Conservation (phyloP, 345 rosid species). For the Gossypium rotundifolium region DNA sequence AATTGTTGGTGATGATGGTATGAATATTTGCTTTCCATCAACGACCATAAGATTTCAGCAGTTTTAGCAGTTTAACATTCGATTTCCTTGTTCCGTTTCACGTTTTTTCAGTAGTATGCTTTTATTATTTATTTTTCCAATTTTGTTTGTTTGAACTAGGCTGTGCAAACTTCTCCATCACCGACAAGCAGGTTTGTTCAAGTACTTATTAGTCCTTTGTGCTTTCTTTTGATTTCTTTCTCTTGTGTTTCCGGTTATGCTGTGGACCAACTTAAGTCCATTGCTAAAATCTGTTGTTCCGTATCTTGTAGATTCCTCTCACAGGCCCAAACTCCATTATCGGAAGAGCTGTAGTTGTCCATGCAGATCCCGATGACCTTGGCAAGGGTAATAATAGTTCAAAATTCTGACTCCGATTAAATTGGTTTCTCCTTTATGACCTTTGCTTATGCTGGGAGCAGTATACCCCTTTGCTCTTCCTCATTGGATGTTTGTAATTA, state of each 20-base stretch:
- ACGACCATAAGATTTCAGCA: background rate
- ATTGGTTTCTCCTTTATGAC: background rate
- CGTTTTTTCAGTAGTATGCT: background rate
- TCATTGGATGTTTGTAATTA: background rate
- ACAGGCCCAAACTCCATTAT: slow-evolving; percentile 65
- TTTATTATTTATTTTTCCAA: background rate
- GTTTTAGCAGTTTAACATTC: background rate
- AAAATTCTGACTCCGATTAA: background rate
- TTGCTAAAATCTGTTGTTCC: background rate
- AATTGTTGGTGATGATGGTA: slow-evolving; percentile 78
- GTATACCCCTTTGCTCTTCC: background rate
- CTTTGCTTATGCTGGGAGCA: background rate
- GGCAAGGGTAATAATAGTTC: slow-evolving; percentile 76
- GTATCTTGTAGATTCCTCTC: slow-evolving; percentile 61
- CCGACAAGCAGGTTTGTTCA: slow-evolving; percentile 50
- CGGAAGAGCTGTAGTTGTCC: slow-evolving; percentile 95
- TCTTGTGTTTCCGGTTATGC: background rate
- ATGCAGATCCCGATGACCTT: slow-evolving; percentile 90
- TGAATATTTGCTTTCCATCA: background rate
- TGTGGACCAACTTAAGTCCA: background rate
- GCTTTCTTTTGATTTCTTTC: background rate
- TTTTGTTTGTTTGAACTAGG: slow-evolving; percentile 42
- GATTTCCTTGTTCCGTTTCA: background rate
- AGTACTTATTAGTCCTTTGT: background rate
- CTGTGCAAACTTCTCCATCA: slow-evolving; percentile 49